Evolutionary conservation across 73 alveolate species (phyloP).

Genomic region (Symbiodinium natans): DNA sequence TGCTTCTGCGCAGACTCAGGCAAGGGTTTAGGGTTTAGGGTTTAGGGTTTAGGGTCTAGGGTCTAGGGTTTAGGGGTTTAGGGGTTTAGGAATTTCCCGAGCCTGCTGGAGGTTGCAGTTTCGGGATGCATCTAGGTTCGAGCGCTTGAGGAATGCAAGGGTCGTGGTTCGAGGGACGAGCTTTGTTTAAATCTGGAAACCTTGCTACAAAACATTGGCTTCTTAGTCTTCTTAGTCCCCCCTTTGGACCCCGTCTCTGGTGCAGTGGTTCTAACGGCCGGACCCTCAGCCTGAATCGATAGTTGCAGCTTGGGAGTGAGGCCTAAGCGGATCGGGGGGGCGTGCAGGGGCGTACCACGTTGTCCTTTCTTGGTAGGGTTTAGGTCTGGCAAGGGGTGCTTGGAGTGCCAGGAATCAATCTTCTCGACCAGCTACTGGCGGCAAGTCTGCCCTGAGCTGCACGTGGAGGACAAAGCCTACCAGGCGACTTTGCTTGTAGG

Average conservation of each 20-base stretch:
- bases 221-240: too few species aligned
- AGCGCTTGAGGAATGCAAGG: too few species aligned
- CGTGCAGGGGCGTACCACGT: too few species aligned
- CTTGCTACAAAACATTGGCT: neutral
- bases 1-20: neutral
- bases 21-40: neutral
- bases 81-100: neutral
- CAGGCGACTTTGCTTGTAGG: neutral
- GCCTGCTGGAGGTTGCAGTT: neutral
- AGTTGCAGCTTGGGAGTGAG: neutral
- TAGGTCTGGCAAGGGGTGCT: too few species aligned
- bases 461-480: constrained; percentile 54
- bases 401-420: neutral
- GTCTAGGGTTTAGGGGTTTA: neutral
- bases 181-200: too few species aligned
- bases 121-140: too few species aligned
- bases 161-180: neutral
- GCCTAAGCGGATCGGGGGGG: too few species aligned
- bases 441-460: constrained; percentile 62
- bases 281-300: neutral
- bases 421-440: constrained; percentile 60
- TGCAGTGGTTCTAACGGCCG: too few species aligned
- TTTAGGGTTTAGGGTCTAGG: neutral
- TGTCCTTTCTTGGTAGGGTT: neutral
- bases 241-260: too few species aligned